Evolutionary conservation across 805 yeast species (phyloP), one percentile per base, ranked within the genome.

Genomic region (Spencermartinsiella europaea): DNA sequence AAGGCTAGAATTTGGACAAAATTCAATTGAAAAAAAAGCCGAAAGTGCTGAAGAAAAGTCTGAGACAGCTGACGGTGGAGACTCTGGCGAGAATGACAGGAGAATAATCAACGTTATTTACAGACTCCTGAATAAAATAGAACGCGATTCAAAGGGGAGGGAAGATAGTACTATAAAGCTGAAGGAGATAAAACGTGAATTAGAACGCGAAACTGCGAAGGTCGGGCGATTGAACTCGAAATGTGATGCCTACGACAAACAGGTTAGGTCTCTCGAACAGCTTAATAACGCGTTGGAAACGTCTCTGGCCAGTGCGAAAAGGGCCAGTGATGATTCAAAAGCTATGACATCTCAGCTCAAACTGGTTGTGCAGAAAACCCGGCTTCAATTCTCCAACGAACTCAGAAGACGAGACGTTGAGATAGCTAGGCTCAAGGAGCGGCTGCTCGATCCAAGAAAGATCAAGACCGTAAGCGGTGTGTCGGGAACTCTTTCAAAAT

Each of bases 331-430:
- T 25, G 46, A 49, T 14, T 22, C 42, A 34, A 33, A 45, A 33
- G 51, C 52, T 19, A 40, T 12, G 21, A 27, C 10, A 3, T 16
- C 34, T 21, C 38, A 46, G 31, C 39, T 36, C 21, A 47, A 45
- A 21, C 36, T 14, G 20, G 46, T 41, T 4, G 39, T 53, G 4
- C 46, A 47, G 16, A 50, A 51, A 37, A 21, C 44, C 35, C 39
- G 45, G 19, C 45, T 34, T 20, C 59, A 54, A 35, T 54, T 47
- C 39, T 46, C 55, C 17, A 56, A 47, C 21, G 61, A 57, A 21
- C 42, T 57, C 37, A 44, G 61, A 15, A 56, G 46, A 36, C 36
- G 59, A 5, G 61, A 57, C 41, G 48, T 57, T 22, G 55, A 56
- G 20, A 43, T 56, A 19, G 49, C 49, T 5, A 19, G 48, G 21